Base-by-base conservation (phyloP, 2,329 filamentous ascomycete genomes). In the Elsinoe fawcettii region DNA sequence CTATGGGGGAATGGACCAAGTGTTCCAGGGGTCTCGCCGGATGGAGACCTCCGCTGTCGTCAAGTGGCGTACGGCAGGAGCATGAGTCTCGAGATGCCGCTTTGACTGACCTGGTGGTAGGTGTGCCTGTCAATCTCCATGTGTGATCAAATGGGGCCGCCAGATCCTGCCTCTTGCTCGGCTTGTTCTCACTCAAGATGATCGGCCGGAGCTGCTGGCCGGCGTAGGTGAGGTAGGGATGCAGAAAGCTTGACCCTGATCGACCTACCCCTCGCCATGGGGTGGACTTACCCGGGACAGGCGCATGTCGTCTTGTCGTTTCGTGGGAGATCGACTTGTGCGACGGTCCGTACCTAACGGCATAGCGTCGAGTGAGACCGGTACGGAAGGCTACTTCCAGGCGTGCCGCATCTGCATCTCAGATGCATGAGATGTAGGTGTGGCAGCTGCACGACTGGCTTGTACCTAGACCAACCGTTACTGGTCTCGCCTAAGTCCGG, bases 231-330 rank as follows among this genome's bases (percentile, higher is more conserved):
- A 36, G 27, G n/a, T 36, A 27, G 22, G 30, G 18, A 30, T 20
- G 30, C 27, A 37, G 32, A 53, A 37, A 53, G 49, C 49, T 53
- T 53, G 49, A 53, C 18, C 49, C 49, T 53, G 49, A 53, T 49
- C 44, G 30, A 7, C 44, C 27, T 11, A 11, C 30, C 32, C 49
- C 49, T 14, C 30, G 32, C 22, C 14, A 9, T 53, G 30, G n/a
- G 27, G 49, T 5, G 8, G 22, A 44, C 18, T 8, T 6, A 23
- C 11, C 41, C 41, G 41, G 22, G 41, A 44, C 18, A 44, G 18
- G 18, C 41, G 11, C 41, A 11, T 23, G 18, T 44, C 44, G n/a
- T 30, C n/a, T 27, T 5, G 16, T 46, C 22, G 20, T 46, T 23
- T 23, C 22, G 6, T 44, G 22, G 7, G 22, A 44, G 25, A 49